phyloP scores from a whole-genome alignment of 257 asterid genomes.

The Salvia hispanica region DNA sequence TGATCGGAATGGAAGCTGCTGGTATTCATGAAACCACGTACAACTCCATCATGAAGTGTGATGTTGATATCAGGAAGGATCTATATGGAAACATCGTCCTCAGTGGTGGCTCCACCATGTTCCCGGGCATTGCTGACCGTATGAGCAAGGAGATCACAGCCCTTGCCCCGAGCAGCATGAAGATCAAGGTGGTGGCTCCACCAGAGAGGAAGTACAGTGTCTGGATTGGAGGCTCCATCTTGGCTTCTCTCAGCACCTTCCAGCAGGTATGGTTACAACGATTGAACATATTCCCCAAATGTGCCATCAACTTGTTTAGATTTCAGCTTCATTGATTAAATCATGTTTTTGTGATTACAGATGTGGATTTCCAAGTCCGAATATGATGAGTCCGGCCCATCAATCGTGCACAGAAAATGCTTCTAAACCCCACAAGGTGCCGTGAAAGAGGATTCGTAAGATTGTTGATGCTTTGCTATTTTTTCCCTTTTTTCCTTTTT shows the following conservation, averaged over 20 bases:
- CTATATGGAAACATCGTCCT: conserved; percentile 37
- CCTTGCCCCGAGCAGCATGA: conserved; percentile 16
- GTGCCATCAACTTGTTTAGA: too few relatives aligned
- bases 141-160: conserved; percentile 39
- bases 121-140: conserved; percentile 13
- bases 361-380: conserved; percentile 56
- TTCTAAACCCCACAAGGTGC: conserved; percentile 30
- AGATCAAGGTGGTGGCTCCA: conserved; percentile 10
- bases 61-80: conserved; percentile 14
- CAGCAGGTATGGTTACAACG: conserved; percentile 35
- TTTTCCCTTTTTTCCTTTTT: conserved; percentile 19
- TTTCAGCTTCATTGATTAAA: neutral
- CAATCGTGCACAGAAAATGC: conserved; percentile 56
- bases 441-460: conserved; percentile 19
- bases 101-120: conserved; percentile 43
- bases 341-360: conserved; percentile 33
- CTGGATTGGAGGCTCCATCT: conserved; percentile 26
- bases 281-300: neutral
- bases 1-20: conserved; percentile 47
- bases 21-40: conserved; percentile 2
- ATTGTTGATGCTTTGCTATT: conserved; percentile 37
- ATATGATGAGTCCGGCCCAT: conserved; percentile 54
- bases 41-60: conserved; percentile 15
- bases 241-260: conserved; percentile 58
- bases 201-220: conserved; percentile 17